Evolutionary conservation across 257 asterid species (phyloP).

Genomic region (Solanum lycopersicoides): DNA sequence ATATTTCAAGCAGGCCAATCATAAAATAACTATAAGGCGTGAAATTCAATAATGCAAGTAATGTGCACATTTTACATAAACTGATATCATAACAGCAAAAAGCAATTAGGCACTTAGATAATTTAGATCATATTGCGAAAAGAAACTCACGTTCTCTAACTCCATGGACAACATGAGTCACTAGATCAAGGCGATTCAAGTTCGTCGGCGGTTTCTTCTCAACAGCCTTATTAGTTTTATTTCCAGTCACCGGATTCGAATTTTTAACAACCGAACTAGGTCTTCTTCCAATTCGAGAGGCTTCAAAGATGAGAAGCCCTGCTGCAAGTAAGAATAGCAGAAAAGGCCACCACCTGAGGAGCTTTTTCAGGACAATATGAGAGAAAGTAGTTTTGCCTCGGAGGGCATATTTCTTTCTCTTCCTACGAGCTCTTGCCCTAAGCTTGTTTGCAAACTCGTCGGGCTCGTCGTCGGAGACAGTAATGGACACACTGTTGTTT

Average conservation of each 20-base stretch:
- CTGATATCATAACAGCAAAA: not conserved
- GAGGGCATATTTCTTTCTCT: slow-evolving; percentile 51
- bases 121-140: not conserved
- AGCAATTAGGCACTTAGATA: not conserved
- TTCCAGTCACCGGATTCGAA: slow-evolving; percentile 10
- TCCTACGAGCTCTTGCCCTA: slow-evolving; percentile 45
- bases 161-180: slow-evolving; percentile 54
- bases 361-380: slow-evolving; percentile 22
- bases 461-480: slow-evolving; percentile 60
- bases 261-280: slow-evolving; percentile 12
- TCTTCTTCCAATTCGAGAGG: slow-evolving; percentile 36
- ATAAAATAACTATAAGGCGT: not conserved
- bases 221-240: slow-evolving; percentile 1
- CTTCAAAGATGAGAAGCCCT: slow-evolving; percentile 51
- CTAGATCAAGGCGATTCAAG: slow-evolving; percentile 65
- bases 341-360: slow-evolving; percentile 72
- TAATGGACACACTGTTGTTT: slow-evolving; percentile 37
- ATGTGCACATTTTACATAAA: not conserved
- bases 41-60: not conserved
- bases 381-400: slow-evolving; percentile 36
- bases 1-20: not conserved
- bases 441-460: slow-evolving; percentile 43
- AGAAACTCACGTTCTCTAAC: slow-evolving; percentile 59
- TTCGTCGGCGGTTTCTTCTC: slow-evolving; percentile 29
- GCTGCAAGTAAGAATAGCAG: slow-evolving; percentile 44